These are phyloP conservation scores for Discostella stelligeroides DNA, from an alignment of 108 stramenopile genomes.

Conservation along the genomic window DNA sequence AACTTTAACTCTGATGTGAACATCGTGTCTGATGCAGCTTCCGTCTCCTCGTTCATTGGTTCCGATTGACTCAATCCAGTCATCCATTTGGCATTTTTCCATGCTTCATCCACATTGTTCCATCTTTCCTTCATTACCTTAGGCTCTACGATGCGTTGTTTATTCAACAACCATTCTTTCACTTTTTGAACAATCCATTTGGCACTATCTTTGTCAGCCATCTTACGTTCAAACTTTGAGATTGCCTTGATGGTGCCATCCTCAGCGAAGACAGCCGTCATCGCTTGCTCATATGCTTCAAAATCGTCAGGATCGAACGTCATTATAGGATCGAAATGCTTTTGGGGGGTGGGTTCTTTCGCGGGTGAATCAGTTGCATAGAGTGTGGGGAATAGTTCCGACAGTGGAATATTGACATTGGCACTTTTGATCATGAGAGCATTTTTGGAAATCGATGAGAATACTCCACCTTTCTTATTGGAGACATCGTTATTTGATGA, in stretches of 20 bases:
- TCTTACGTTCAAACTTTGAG: slow-evolving; percentile 19
- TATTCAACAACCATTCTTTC: slow-evolving; percentile 36
- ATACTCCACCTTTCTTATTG: slow-evolving; percentile 12
- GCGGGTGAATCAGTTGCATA: slow-evolving; percentile 16
- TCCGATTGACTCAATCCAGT: not conserved
- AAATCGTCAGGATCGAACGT: slow-evolving; percentile 33
- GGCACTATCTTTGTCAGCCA: not conserved
- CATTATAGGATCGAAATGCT: slow-evolving; percentile 7
- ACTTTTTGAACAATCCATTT: slow-evolving; percentile 9
- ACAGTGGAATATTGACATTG: slow-evolving; percentile 12
- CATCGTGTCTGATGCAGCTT: slow-evolving; percentile 1
- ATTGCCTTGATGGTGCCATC: slow-evolving; percentile 15
- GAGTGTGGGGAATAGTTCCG: slow-evolving; percentile 26
- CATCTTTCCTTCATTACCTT: slow-evolving; percentile 23
- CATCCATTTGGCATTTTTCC: slow-evolving; percentile 37
- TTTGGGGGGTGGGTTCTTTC: not conserved
- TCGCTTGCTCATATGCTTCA: slow-evolving; percentile 35
- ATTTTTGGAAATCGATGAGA: slow-evolving; percentile 32
- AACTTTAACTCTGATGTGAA: slow-evolving; percentile 24
- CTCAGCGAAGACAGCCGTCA: slow-evolving; percentile 24
- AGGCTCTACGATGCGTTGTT: slow-evolving; percentile 31
- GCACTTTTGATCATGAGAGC: slow-evolving; percentile 13
- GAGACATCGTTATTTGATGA: not conserved
- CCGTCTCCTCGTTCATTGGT: not conserved
- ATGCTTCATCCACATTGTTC: slow-evolving; percentile 28